Base-by-base conservation (phyloP, 164 flowering plant species). In the Vitis riparia region DNA sequence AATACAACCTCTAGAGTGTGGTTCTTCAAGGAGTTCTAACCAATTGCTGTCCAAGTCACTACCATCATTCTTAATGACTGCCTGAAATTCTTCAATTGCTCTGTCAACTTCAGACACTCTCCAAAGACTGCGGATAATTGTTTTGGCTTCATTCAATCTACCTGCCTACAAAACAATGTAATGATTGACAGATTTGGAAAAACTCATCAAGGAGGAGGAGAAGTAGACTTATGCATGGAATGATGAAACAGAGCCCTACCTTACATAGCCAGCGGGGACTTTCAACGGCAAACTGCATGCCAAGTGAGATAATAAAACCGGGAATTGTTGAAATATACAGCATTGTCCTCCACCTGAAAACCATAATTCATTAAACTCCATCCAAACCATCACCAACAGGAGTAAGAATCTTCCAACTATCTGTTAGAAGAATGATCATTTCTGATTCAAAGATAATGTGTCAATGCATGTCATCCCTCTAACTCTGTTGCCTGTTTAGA, bases 251-350 rank as follows among this genome's bases (percentile, higher is more conserved):
- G 51, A 37, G 19, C 57, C 84, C 59, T 87, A 92, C 97, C 75
- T 89, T 92, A 71, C 86, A 88, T 60, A 90, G 83, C 97, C 96
- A 92, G 55, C 96, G 96, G 51, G 97, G 96, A 73, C 97, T 92
- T n/a, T 92, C 97, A 8, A 86, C 97, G 59, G 94, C 76, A 81
- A 88, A 92, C 84, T 92, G 94, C 97, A 92, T 87, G 52, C 96
- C 94, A 65, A 86, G 68, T 17, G 81, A 68, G 65, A 92, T 76
- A 66, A 82, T 30, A 63, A 92, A 82, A 11, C 88, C 95, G 76
- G 97, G 95, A 48, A 79, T 59, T 81, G 84, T 81, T 62, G 96
- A 90, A 71, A 90, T 75, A 70, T 89, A 89, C n/a, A 90, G 81
- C 80, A 92, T 83, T 27, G 70, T 79, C 77, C 97, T 90, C 97